Conservation (phyloP, 306 rosid genomes). For the Trifolium subterraneum region DNA sequence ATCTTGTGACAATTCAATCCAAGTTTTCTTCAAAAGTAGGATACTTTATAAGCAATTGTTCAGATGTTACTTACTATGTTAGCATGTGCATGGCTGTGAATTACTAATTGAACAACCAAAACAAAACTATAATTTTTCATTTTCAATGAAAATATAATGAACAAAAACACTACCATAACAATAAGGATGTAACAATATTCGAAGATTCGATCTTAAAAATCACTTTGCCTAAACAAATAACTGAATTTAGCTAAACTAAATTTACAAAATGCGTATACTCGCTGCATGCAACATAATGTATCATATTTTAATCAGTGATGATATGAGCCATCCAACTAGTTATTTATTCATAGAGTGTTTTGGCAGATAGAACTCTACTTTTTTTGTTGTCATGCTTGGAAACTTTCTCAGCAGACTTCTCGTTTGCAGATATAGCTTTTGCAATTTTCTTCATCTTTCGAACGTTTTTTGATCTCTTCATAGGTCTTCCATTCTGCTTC, state of each 20-base stretch:
- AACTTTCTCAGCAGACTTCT: constrained; percentile 61
- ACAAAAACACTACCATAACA: neutral
- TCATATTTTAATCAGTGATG: constrained; percentile 18
- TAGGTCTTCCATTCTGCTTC: constrained; percentile 75
- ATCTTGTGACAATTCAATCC: neutral
- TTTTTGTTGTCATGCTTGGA: constrained; percentile 70
- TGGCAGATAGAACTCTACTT: constrained; percentile 72
- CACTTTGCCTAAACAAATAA: constrained; percentile 20
- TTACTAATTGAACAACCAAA: neutral
- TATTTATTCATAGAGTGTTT: constrained; percentile 71
- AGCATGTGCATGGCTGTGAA: neutral
- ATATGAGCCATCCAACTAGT: constrained; percentile 14
- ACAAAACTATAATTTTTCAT: constrained; percentile 1
- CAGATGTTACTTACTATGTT: no score
- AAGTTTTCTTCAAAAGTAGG: neutral
- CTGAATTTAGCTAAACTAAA: constrained; percentile 22
- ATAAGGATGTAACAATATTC: constrained; percentile 12
- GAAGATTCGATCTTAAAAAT: constrained; percentile 18
- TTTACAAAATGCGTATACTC: neutral
- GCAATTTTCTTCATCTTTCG: constrained; percentile 69
- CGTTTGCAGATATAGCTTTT: constrained; percentile 68
- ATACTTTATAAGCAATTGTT: neutral
- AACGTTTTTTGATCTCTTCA: constrained; percentile 85
- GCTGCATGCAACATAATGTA: constrained; percentile 5
- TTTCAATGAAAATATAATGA: neutral